Evolutionary conservation across 768 basidiomycete genomes (phyloP).

Genomic region (Rhodocollybia butyracea): DNA sequence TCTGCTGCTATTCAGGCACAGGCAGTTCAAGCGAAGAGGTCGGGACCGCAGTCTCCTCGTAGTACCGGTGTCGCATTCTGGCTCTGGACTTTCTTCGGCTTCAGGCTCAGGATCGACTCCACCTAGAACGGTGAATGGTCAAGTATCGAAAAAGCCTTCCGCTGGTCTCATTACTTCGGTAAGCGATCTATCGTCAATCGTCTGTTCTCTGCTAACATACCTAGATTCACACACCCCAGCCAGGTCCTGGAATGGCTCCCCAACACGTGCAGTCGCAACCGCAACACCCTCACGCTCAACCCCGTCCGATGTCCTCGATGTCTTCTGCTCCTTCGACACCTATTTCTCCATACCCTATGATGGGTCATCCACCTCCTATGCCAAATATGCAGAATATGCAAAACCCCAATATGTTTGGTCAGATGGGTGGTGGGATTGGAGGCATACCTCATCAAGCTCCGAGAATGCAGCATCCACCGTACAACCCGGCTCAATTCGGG

Average conservation of each 20-base stretch:
- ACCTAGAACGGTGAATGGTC: conserved; percentile 30
- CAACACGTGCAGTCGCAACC: neutral
- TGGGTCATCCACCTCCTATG: too few species aligned
- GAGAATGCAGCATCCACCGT: neutral
- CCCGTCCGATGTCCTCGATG: conserved; percentile 9
- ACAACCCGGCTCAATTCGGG: too few species aligned
- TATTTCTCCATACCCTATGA: neutral
- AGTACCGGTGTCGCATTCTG: too few species aligned
- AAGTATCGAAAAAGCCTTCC: conserved; percentile 53
- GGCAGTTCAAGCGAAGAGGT: neutral
- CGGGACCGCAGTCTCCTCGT: neutral
- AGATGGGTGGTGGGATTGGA: too few species aligned
- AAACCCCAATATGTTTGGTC: too few species aligned
- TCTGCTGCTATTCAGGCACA: neutral
- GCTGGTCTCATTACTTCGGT: neutral
- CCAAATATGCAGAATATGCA: too few species aligned
- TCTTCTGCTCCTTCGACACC: conserved; percentile 4
- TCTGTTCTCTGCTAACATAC: conserved; percentile 21
- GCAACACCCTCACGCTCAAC: conserved; percentile 25
- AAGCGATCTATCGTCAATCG: neutral
- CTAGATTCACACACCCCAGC: conserved; percentile 18
- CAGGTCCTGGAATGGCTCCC: neutral
- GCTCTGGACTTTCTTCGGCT: too few species aligned
- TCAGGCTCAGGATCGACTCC: neutral
- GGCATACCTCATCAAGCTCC: neutral